Conservation (phyloP, 2,329 filamentous ascomycete species). For the Aspergillus carbonarius region DNA sequence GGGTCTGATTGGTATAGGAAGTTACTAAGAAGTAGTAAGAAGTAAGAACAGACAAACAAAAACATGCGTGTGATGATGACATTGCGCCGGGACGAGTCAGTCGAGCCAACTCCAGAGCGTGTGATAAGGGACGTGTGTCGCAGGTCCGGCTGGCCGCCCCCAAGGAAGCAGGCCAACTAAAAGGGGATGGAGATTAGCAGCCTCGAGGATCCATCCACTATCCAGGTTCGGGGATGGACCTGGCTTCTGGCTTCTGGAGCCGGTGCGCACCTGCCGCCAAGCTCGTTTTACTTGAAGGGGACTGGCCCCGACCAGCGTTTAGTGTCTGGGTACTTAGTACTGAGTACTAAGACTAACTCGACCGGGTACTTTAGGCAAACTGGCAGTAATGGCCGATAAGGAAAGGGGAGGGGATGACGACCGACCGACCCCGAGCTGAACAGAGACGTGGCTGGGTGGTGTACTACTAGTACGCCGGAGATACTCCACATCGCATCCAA, state of each 20-base stretch:
- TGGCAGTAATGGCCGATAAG: not conserved
- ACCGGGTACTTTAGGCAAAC: not conserved
- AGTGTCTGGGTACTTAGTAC: no score
- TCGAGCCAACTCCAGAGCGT: not conserved
- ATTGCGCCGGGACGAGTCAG: not conserved
- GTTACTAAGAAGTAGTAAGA: no score
- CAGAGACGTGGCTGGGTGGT: not conserved
- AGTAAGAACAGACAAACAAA: not conserved
- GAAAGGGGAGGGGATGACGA: not conserved
- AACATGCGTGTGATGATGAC: not conserved
- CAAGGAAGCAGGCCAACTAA: not conserved
- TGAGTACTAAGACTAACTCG: no score
- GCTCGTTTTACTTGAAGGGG: not conserved
- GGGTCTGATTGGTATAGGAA: not conserved
- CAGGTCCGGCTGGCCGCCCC: not conserved
- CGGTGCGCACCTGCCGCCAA: conserved; percentile 1
- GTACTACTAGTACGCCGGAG: not conserved
- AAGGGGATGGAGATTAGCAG: not conserved
- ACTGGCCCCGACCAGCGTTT: not conserved
- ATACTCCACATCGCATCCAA: not conserved
- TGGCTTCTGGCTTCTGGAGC: not conserved
- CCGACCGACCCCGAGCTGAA: not conserved
- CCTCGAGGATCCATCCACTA: conserved; percentile 5
- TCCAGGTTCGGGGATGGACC: conserved; percentile 2
- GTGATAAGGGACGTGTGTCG: not conserved